phyloP scores from a whole-genome alignment of 176 grass and related monocot genomes.

The Secale cereale region DNA sequence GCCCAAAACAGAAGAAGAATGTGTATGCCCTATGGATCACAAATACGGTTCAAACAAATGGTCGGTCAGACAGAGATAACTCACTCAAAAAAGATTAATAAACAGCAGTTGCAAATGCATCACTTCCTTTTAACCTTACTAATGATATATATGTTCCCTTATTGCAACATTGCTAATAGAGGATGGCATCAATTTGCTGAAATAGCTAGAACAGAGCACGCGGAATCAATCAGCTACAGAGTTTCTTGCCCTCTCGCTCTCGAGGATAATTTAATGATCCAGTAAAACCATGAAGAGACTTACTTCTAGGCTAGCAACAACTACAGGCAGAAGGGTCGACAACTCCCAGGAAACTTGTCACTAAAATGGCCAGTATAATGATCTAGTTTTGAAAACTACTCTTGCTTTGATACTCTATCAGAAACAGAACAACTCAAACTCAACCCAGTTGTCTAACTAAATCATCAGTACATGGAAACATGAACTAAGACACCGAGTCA shows the following conservation, averaged over 20 bases:
- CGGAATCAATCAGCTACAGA: not conserved
- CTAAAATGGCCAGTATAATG: too few relatives aligned
- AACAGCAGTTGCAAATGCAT: not conserved
- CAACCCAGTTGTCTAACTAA: not conserved
- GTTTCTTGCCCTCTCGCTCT: not conserved
- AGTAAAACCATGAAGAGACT: not conserved
- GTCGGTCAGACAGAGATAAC: not conserved
- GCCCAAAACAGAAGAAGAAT: too few relatives aligned
- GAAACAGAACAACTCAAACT: not conserved
- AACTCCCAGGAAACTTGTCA: too few relatives aligned
- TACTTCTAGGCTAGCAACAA: not conserved
- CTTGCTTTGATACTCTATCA: not conserved
- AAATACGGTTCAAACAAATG: not conserved
- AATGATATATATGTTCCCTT: not conserved
- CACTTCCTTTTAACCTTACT: not conserved
- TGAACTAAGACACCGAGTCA: not conserved
- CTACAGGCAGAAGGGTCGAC: too few relatives aligned
- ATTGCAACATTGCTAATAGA: not conserved
- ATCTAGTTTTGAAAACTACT: not conserved
- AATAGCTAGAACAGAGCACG: not conserved
- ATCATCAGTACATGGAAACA: not conserved
- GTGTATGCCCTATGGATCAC: not conserved
- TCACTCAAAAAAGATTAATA: not conserved
- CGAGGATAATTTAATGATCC: not conserved
- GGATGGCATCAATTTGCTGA: not conserved